These are phyloP conservation scores for Angophora floribunda DNA, from an alignment of 345 rosid species.

Conservation along the genomic window DNA sequence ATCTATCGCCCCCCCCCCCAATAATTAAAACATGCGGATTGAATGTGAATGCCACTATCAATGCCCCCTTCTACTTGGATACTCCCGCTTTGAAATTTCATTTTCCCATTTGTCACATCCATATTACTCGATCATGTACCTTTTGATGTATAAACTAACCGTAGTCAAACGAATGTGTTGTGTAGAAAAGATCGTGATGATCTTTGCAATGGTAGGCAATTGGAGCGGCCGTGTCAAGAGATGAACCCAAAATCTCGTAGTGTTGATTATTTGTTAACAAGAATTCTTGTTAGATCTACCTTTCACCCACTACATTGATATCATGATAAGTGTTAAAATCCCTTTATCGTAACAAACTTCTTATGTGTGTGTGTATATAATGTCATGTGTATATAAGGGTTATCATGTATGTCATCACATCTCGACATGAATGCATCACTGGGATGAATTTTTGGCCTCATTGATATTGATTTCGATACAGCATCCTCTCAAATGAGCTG, in stretches of 20 bases:
- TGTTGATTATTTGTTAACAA: not conserved
- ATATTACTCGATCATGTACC: not conserved
- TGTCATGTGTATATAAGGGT: not conserved
- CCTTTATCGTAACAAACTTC: not conserved
- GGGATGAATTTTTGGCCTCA: not conserved
- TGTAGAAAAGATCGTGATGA: not conserved
- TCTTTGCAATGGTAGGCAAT: not conserved
- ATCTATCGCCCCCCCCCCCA: not conserved
- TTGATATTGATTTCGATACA: not conserved
- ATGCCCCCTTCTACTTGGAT: not conserved
- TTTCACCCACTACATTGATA: not conserved
- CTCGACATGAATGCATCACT: not conserved
- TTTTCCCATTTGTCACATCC: not conserved
- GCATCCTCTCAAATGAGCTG: not conserved
- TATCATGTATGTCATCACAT: not conserved
- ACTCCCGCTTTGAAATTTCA: not conserved
- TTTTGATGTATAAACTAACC: not conserved
- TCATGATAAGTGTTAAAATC: not conserved
- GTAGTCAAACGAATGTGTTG: not conserved
- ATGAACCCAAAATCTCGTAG: not conserved
- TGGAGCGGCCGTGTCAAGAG: not conserved
- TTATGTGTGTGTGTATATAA: not conserved
- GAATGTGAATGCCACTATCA: not conserved
- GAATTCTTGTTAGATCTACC: not conserved
- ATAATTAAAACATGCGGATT: not conserved